Percentiles rank a stretch among this genome's conserved stretches.
These are phyloP conservation scores for Sphagnum contortum DNA, from an alignment of 225 moss, liverwort and hornwort species.

Conservation along the genomic window DNA sequence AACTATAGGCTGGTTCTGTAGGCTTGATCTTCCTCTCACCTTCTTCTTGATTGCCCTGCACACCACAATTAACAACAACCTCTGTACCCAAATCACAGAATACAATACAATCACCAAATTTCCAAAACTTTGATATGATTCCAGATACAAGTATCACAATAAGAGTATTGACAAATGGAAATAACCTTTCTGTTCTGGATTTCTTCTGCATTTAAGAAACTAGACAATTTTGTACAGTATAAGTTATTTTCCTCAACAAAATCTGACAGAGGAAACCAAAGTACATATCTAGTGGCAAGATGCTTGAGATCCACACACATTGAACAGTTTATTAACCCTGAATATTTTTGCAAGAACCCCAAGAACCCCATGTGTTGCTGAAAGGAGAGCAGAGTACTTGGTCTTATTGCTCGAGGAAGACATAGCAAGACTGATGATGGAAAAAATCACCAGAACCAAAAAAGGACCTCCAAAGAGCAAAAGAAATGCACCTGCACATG, in stretches of 20 bases:
- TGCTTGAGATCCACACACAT: not conserved
- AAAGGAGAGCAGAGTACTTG: slow-evolving; percentile 17
- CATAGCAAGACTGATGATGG: slow-evolving; percentile 26
- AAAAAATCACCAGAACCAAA: slow-evolving; percentile 20
- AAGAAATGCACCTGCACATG: slow-evolving; percentile 20
- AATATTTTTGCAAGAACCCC: not conserved
- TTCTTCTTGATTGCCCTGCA: slow-evolving; percentile 25
- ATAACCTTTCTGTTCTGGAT: not conserved
- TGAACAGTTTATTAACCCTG: too few species aligned
- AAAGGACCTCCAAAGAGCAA: slow-evolving; percentile 27
- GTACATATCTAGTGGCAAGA: not conserved
- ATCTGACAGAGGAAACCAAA: not conserved
- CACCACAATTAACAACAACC: not conserved
- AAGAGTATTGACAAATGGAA: not conserved
- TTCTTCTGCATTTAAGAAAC: too few species aligned
- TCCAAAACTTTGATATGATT: not conserved
- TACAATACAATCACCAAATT: not conserved
- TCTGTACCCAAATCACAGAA: not conserved
- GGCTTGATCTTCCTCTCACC: slow-evolving; percentile 20
- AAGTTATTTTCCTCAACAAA: not conserved
- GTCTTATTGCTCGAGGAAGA: slow-evolving; percentile 19
- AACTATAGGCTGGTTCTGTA: slow-evolving; percentile 39
- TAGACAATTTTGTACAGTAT: not conserved
- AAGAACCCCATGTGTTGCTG: not conserved
- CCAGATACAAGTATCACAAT: not conserved